phyloP scores from a whole-genome alignment of 2,329 filamentous ascomycete genomes.

The Colletotrichum liriopes region DNA sequence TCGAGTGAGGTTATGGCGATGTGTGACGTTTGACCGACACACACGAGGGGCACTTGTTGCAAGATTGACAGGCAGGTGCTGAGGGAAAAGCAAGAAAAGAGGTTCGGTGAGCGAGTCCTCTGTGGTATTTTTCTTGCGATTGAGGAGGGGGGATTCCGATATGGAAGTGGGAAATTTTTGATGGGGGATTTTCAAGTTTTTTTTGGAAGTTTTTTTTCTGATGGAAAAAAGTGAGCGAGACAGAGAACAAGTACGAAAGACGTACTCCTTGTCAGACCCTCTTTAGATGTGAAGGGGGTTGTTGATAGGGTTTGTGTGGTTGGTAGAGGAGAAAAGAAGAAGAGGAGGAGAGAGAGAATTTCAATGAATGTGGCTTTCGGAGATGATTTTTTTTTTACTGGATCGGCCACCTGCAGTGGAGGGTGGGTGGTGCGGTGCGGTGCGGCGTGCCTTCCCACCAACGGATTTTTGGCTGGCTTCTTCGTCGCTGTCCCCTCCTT shows the following conservation, averaged over 20 bases:
- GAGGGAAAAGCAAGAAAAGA: constrained; percentile 42
- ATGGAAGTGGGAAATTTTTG: constrained; percentile 50
- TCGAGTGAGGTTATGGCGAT: constrained; percentile 34
- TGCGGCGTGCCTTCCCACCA: constrained; percentile 26
- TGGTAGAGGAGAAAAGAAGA: constrained; percentile 58
- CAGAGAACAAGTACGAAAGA: constrained; percentile 73
- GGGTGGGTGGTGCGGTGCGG: constrained; percentile 6
- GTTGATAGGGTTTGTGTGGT: constrained; percentile 67
- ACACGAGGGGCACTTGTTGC: constrained; percentile 40
- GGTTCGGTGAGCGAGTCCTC: constrained; percentile 24
- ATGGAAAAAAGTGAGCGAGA: constrained; percentile 69
- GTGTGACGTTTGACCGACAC: constrained; percentile 44
- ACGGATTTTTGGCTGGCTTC: constrained; percentile 4
- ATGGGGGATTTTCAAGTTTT: constrained; percentile 70
- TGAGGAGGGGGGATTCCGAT: constrained; percentile 44
- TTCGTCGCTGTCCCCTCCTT: constrained; percentile 12
- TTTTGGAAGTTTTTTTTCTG: constrained; percentile 70
- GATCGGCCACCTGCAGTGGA: constrained; percentile 37
- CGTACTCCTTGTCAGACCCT: constrained; percentile 71
- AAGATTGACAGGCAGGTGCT: constrained; percentile 42
- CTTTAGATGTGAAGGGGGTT: constrained; percentile 60
- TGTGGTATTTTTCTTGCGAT: constrained; percentile 37
- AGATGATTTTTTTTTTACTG: constrained; percentile 44
- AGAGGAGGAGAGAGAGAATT: constrained; percentile 56
- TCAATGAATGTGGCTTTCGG: constrained; percentile 47